A percentile compares a stretch with the other conserved stretches of the same genome.
These are phyloP conservation scores for Cymodocea nodosa DNA, from an alignment of 116 monocot genomes.

Conservation along the genomic window DNA sequence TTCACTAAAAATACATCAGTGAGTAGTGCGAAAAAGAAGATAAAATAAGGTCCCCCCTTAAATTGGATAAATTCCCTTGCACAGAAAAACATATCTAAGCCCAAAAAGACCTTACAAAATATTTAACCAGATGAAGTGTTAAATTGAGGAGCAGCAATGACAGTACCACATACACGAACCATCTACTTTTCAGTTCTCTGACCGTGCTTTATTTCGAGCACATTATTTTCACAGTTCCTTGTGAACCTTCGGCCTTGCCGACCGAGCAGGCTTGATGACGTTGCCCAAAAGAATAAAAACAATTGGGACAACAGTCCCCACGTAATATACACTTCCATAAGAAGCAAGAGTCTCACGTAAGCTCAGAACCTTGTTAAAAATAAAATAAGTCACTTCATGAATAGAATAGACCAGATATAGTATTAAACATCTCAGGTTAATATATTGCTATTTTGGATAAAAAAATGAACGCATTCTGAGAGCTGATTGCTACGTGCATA, in stretches of 20 bases:
- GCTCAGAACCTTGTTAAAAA: slow-evolving; percentile 68
- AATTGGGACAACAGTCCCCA: slow-evolving; percentile 80
- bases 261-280: slow-evolving; percentile 59
- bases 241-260: slow-evolving; percentile 41
- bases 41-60: too few species aligned
- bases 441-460: too few species aligned
- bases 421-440: too few species aligned
- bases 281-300: slow-evolving; percentile 46
- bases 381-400: not conserved
- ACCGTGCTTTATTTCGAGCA: not conserved
- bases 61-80: too few species aligned
- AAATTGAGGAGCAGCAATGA: too few species aligned
- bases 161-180: not conserved
- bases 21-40: too few species aligned
- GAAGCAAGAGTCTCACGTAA: slow-evolving; percentile 73
- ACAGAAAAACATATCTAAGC: too few species aligned
- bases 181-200: not conserved
- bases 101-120: too few species aligned
- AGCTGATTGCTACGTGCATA: not conserved
- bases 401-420: not conserved
- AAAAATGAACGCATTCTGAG: too few species aligned
- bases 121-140: too few species aligned
- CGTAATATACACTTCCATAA: slow-evolving; percentile 74
- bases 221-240: slow-evolving; percentile 36
- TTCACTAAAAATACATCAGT: too few species aligned